Percentiles rank a stretch among this genome's conserved stretches.
Conservation (phyloP, 305 asterid genomes). For the Solanum hybrid region DNA sequence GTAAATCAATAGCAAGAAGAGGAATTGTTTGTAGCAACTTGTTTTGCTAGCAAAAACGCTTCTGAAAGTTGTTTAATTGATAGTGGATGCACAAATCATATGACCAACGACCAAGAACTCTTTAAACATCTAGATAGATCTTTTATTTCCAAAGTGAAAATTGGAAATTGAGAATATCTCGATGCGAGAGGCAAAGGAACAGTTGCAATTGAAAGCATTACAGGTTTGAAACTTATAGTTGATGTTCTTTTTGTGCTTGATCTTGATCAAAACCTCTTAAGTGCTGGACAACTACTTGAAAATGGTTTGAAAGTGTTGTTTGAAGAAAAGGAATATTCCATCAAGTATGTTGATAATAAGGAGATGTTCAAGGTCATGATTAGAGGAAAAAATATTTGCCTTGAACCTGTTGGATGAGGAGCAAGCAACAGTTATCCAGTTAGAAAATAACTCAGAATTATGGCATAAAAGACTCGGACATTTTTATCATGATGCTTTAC, state of each 20-base stretch:
- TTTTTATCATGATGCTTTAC: not conserved
- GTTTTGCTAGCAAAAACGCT: not conserved
- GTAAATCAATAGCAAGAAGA: not conserved
- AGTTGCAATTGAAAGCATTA: not conserved
- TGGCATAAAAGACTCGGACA: not conserved
- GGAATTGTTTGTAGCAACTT: not conserved
- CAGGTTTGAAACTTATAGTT: not conserved
- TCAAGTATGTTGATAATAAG: not conserved
- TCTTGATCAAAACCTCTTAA: not conserved
- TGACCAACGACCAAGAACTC: not conserved
- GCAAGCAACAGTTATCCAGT: not conserved
- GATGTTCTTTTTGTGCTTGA: not conserved
- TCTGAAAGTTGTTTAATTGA: not conserved
- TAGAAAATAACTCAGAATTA: not conserved
- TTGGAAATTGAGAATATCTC: not conserved
- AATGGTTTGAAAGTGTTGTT: not conserved
- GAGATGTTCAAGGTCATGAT: slow-evolving; percentile 10
- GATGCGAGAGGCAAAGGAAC: not conserved
- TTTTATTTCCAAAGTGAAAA: not conserved
- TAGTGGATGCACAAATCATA: not conserved
- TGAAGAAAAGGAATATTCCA: not conserved
- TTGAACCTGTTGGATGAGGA: slow-evolving; percentile 7
- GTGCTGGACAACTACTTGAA: not conserved
- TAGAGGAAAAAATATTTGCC: slow-evolving; percentile 4
- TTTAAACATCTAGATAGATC: not conserved